Percentiles rank a stretch among this genome's conserved stretches.
phyloP scores from a whole-genome alignment of 257 asterid genomes.

The Phtheirospermum japonicum region DNA sequence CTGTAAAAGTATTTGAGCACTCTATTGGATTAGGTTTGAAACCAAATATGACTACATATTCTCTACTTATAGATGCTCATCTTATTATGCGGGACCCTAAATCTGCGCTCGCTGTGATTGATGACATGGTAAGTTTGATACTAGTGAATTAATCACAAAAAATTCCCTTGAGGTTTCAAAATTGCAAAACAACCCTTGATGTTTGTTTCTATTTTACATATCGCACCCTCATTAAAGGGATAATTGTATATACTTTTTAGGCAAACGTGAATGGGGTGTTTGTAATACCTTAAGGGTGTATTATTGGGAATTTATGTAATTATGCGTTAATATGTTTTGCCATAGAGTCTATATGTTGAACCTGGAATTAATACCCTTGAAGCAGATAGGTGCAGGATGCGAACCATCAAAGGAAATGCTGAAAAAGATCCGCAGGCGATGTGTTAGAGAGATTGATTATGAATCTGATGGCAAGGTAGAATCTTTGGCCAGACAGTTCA shows the following conservation, averaged over 20 bases:
- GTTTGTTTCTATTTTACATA: neutral
- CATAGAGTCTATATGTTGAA: no score
- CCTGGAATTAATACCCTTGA: conserved; percentile 17
- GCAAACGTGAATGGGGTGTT: no score
- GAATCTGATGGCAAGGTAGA: conserved; percentile 57
- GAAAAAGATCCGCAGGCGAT: conserved; percentile 71
- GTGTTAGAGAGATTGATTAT: conserved; percentile 66
- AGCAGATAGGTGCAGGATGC: conserved; percentile 57
- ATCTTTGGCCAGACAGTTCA: conserved; percentile 41
- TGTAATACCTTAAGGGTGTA: neutral
- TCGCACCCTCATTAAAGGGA: neutral
- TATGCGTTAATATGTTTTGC: no score
- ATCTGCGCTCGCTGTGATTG: conserved; percentile 67
- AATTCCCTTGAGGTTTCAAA: neutral
- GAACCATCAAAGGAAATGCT: conserved; percentile 65
- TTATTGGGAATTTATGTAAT: no score
- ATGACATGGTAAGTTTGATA: conserved; percentile 67
- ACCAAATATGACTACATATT: conserved; percentile 72
- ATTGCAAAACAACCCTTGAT: neutral
- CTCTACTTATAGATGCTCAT: conserved; percentile 77
- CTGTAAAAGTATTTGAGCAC: conserved; percentile 73
- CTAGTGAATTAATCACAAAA: neutral
- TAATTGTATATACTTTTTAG: no score
- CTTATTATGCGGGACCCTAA: conserved; percentile 62
- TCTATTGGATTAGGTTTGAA: conserved; percentile 58